These are phyloP conservation scores for Cercospora sesami DNA, from an alignment of 2,329 filamentous ascomycete genomes.

Conservation along the genomic window DNA sequence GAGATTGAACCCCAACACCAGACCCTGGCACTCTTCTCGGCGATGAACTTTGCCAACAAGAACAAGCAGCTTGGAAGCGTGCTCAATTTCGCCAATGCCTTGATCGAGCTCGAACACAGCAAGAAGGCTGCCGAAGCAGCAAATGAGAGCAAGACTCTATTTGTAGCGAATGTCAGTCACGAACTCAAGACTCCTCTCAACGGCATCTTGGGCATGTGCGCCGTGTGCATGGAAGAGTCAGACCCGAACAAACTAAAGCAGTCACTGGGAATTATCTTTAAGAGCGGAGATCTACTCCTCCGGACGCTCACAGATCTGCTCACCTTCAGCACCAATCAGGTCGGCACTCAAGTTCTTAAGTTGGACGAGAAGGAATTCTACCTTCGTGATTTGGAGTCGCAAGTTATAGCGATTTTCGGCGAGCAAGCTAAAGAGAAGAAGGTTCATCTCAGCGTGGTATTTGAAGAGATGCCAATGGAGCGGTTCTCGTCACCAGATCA, in stretches of 20 bases:
- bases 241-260: slow-evolving; percentile 75
- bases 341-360: slow-evolving; percentile 72
- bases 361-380: slow-evolving; percentile 84
- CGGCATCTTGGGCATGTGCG: slow-evolving; percentile 91
- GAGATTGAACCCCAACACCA: slow-evolving; percentile 92
- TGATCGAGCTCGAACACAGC: slow-evolving; percentile 87
- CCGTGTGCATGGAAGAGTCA: slow-evolving; percentile 88
- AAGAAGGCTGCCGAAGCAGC: slow-evolving; percentile 93
- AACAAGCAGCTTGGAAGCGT: slow-evolving; percentile 93
- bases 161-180: slow-evolving; percentile 45
- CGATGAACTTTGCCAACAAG: slow-evolving; percentile 87
- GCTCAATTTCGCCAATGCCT: slow-evolving; percentile 89
- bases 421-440: slow-evolving; percentile 79
- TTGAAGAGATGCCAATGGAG: slow-evolving; percentile 49
- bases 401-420: slow-evolving; percentile 82
- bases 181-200: slow-evolving; percentile 93
- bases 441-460: slow-evolving; percentile 73
- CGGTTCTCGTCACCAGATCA: slow-evolving; percentile 11
- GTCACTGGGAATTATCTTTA: slow-evolving; percentile 84
- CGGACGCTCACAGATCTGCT: slow-evolving; percentile 86
- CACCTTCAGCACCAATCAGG: slow-evolving; percentile 93
- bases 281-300: slow-evolving; percentile 78
- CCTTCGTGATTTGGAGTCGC: slow-evolving; percentile 76
- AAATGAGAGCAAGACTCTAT: slow-evolving; percentile 75
- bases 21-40: slow-evolving; percentile 83